A percentile compares a stretch with the other conserved stretches of the same genome.
These are phyloP conservation scores for Acacia crassicarpa DNA, from an alignment of 306 rosid species.

Conservation along the genomic window DNA sequence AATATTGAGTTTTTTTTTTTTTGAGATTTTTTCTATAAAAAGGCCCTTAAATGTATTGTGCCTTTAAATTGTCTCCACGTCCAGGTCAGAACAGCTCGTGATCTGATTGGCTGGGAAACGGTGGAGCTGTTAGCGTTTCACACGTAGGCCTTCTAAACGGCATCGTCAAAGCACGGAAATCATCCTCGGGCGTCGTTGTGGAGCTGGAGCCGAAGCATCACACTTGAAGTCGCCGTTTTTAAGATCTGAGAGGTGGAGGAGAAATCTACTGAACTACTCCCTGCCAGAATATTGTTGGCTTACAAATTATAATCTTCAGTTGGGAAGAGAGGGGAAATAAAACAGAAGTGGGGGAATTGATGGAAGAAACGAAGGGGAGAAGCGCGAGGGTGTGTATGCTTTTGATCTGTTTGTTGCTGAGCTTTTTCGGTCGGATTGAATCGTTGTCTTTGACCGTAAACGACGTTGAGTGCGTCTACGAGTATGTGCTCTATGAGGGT, in stretches of 20 bases:
- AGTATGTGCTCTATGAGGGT: conserved; percentile 86
- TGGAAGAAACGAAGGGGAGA: conserved; percentile 49
- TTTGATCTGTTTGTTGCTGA: conserved; percentile 47
- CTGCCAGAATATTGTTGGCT: not conserved
- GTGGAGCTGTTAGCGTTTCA: conserved; percentile 5
- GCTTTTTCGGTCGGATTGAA: conserved; percentile 53
- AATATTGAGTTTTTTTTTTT: too few relatives aligned
- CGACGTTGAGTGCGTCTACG: conserved; percentile 86
- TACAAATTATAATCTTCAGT: conserved; percentile 2
- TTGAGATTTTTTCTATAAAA: too few relatives aligned
- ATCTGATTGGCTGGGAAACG: conserved; percentile 46
- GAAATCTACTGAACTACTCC: conserved; percentile 1
- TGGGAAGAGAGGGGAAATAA: too few relatives aligned
- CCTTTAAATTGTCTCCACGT: not conserved
- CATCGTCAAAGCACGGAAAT: not conserved
- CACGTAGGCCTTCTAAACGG: conserved; percentile 33
- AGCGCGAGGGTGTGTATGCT: conserved; percentile 33
- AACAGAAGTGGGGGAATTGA: conserved; percentile 22
- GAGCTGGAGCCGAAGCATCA: conserved; percentile 7
- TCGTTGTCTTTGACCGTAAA: conserved; percentile 83
- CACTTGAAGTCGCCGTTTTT: not conserved
- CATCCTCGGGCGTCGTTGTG: not conserved
- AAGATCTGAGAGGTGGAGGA: conserved; percentile 6
- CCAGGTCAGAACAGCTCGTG: not conserved
- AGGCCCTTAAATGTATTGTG: too few relatives aligned